phyloP scores from a whole-genome alignment of 176 grass and related monocot species.

The Microstegium vimineum region DNA sequence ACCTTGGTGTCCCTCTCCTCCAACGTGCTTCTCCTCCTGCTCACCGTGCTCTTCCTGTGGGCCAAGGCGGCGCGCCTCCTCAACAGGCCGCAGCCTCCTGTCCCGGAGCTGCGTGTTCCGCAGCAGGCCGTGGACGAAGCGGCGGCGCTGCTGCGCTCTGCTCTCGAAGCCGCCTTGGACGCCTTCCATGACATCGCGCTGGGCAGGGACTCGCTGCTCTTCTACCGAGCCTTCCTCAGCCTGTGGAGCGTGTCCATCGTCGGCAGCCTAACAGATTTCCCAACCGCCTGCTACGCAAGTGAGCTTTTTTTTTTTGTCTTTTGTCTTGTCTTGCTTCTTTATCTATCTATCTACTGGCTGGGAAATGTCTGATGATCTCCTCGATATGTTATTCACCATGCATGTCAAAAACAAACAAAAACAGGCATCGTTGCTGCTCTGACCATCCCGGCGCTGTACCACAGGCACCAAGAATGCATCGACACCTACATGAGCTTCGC shows the following conservation, averaged over 20 bases:
- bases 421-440: conserved; percentile 48
- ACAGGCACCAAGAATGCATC: conserved; percentile 53
- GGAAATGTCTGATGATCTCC: no score
- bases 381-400: no score
- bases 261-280: conserved; percentile 52
- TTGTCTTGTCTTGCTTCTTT: not conserved
- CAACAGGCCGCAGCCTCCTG: conserved; percentile 65
- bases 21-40: conserved; percentile 72
- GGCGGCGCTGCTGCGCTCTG: conserved; percentile 35
- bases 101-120: conserved; percentile 47
- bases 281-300: conserved; percentile 57
- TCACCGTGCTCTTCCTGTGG: conserved; percentile 77
- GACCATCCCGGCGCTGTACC: conserved; percentile 63
- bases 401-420: conserved; percentile 4
- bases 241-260: conserved; percentile 52
- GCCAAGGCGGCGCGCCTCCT: conserved; percentile 66
- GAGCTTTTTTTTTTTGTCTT: no score
- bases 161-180: conserved; percentile 32
- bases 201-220: conserved; percentile 51
- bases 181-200: conserved; percentile 47
- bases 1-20: conserved; percentile 61
- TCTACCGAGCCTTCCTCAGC: conserved; percentile 42
- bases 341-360: no score
- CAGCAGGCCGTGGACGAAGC: conserved; percentile 47
- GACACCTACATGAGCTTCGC: conserved; percentile 12